A percentile compares a stretch with the other conserved stretches of the same genome.
Conservation (phyloP, 176 grass and related monocot species). For the Pontederia paniculata region DNA sequence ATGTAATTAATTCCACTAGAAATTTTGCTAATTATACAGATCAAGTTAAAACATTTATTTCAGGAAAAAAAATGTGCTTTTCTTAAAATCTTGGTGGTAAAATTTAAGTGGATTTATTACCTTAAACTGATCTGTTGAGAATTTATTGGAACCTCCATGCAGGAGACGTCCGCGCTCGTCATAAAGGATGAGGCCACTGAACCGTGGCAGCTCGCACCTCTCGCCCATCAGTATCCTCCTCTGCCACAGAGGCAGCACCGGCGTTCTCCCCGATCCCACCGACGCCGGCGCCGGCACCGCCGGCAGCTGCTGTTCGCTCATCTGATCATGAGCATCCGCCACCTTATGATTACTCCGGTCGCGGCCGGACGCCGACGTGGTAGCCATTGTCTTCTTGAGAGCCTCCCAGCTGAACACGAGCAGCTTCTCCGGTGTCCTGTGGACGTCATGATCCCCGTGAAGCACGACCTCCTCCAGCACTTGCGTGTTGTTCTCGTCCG, state of each 20-base stretch:
- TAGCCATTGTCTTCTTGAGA: slow-evolving; percentile 1
- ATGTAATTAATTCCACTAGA: too few species aligned
- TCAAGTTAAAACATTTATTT: too few species aligned
- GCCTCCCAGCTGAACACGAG: not conserved
- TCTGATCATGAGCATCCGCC: not conserved
- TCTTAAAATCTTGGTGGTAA: too few species aligned
- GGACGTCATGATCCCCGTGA: too few species aligned
- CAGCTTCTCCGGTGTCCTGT: not conserved
- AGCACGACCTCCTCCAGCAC: too few species aligned
- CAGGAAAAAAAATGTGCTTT: too few species aligned
- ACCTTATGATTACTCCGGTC: too few species aligned
- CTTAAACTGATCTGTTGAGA: not conserved
- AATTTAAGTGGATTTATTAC: too few species aligned
- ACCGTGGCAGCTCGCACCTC: slow-evolving; percentile 36
- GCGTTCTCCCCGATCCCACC: not conserved
- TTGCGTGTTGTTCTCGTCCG: too few species aligned
- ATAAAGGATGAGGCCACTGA: slow-evolving; percentile 42
- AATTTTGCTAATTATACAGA: too few species aligned
- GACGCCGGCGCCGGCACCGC: not conserved
- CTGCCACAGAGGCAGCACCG: slow-evolving; percentile 27
- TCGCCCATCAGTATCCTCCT: slow-evolving; percentile 37
- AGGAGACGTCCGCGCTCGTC: slow-evolving; percentile 28
- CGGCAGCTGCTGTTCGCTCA: not conserved
- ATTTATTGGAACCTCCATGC: not conserved
- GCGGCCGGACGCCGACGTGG: not conserved